phyloP scores from a whole-genome alignment of 2,329 filamentous ascomycete species.

The Colletotrichum sp. region DNA sequence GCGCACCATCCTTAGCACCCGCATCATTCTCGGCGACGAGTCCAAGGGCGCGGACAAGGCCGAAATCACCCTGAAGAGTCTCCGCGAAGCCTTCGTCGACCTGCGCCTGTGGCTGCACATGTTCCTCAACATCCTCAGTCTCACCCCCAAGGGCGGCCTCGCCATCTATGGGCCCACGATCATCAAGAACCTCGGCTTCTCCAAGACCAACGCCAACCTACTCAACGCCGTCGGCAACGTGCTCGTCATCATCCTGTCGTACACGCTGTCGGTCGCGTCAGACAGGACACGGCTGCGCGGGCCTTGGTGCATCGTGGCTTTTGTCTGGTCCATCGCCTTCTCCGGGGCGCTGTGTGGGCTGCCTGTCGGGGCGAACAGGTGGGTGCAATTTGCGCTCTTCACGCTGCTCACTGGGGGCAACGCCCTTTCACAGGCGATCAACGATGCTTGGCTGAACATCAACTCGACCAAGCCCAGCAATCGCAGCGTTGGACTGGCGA shows the following conservation, averaged over 20 bases:
- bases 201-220: slow-evolving; percentile 22
- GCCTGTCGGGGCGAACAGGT: not conserved
- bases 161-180: slow-evolving; percentile 21
- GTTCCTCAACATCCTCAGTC: slow-evolving; percentile 13
- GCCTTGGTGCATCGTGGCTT: slow-evolving; percentile 17
- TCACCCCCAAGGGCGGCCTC: slow-evolving; percentile 17
- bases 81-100: slow-evolving; percentile 7
- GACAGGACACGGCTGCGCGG: slow-evolving; percentile 16
- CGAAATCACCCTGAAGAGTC: not conserved
- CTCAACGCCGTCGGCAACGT: slow-evolving; percentile 23
- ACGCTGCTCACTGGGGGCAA: slow-evolving; percentile 19
- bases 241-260: slow-evolving; percentile 13
- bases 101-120: slow-evolving; percentile 19
- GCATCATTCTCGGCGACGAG: slow-evolving; percentile 12
- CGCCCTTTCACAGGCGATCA: slow-evolving; percentile 11
- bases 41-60: slow-evolving; percentile 14
- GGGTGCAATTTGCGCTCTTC: slow-evolving; percentile 17
- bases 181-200: slow-evolving; percentile 23
- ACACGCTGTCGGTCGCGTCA: slow-evolving; percentile 10
- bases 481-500: slow-evolving; percentile 17
- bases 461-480: slow-evolving; percentile 6
- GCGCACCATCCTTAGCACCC: not conserved
- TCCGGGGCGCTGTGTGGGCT: slow-evolving; percentile 17
- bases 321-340: slow-evolving; percentile 14
- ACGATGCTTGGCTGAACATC: slow-evolving; percentile 22